phyloP scores from a whole-genome alignment of 148 eudicot species.

The Spergularia marina region DNA sequence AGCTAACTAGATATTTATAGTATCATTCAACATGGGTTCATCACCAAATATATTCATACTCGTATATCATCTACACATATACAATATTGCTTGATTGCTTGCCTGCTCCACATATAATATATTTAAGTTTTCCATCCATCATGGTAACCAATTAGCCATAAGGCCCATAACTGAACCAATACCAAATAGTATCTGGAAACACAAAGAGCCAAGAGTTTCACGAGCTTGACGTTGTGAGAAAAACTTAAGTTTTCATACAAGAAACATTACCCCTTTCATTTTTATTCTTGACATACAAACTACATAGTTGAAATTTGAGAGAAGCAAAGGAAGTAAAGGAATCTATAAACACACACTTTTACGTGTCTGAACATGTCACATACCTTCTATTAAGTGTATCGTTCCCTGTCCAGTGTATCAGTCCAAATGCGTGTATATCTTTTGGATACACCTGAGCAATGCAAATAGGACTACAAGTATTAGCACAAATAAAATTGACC shows the following conservation, averaged over 20 bases:
- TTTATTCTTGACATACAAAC: background rate
- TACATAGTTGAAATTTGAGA: background rate
- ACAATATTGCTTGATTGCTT: no score
- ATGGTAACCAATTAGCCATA: background rate
- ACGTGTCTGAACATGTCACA: constrained; percentile 15
- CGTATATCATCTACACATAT: no score
- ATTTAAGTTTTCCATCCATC: background rate
- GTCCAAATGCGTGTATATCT: constrained; percentile 81
- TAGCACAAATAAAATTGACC: background rate
- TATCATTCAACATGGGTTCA: no score
- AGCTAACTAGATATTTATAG: no score
- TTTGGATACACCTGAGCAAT: constrained; percentile 74
- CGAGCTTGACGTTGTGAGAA: background rate
- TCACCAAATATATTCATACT: no score
- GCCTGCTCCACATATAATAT: no score
- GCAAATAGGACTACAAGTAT: constrained; percentile 9
- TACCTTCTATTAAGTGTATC: constrained; percentile 91
- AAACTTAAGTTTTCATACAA: background rate
- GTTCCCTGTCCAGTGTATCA: constrained; percentile 96
- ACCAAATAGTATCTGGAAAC: no score
- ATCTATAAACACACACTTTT: background rate
- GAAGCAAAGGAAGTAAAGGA: background rate
- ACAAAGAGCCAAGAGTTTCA: no score
- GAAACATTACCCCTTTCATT: background rate
- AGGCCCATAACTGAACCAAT: no score